Conservation (phyloP, 768 basidiomycete species). For the Russula abietina region DNA sequence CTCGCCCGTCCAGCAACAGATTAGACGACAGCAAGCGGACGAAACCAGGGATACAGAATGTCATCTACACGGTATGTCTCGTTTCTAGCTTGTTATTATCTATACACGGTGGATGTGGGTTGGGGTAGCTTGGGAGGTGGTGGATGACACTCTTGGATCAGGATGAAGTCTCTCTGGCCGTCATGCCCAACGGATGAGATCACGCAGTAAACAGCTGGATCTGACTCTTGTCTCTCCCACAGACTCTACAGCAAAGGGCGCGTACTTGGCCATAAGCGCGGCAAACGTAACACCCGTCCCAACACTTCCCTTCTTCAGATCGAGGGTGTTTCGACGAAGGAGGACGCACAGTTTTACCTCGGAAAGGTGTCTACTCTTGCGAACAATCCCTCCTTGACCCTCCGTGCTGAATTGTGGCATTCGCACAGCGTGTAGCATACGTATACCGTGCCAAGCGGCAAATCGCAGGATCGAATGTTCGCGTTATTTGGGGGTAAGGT, state of each 20-base stretch:
- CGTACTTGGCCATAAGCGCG: slow-evolving; percentile 96
- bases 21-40: slow-evolving; percentile 28
- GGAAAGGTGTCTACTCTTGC: slow-evolving; percentile 70
- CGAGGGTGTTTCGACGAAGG: slow-evolving; percentile 89
- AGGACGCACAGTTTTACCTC: slow-evolving; percentile 96
- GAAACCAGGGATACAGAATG: slow-evolving; percentile 49
- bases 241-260: slow-evolving; percentile 97
- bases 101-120: slow-evolving; percentile 24
- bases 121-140: slow-evolving; percentile 30
- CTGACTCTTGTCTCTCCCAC: slow-evolving; percentile 25
- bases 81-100: not conserved
- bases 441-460: slow-evolving; percentile 97
- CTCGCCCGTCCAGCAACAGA: slow-evolving; percentile 12
- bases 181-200: not conserved
- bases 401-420: not conserved
- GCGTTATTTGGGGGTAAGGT: slow-evolving; percentile 97
- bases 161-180: slow-evolving; percentile 17
- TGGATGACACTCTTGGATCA: slow-evolving; percentile 39
- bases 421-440: slow-evolving; percentile 80
- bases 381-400: not conserved
- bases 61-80: slow-evolving; percentile 70
- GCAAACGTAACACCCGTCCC: slow-evolving; percentile 92
- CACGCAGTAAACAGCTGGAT: not conserved
- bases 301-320: slow-evolving; percentile 97
- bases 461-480: slow-evolving; percentile 89